Evolutionary conservation across 345 rosid genomes (phyloP).

Genomic region (Arabidopsis suecica): DNA sequence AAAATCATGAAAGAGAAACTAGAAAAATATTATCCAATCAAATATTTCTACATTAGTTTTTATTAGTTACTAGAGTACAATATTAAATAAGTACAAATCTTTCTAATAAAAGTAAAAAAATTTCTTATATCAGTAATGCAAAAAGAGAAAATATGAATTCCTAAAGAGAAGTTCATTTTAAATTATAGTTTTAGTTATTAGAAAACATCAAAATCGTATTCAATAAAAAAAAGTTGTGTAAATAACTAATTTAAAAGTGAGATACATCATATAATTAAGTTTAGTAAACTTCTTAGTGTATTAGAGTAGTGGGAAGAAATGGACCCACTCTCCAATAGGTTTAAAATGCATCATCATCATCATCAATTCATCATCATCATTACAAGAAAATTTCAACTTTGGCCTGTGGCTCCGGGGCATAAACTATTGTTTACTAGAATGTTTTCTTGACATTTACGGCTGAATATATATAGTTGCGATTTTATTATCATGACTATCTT

Average conservation of each 20-base stretch:
- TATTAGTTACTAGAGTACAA: not conserved
- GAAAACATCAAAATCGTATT: not conserved
- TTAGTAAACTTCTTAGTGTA: conserved; percentile 25
- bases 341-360: conserved; percentile 34
- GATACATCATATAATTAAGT: conserved; percentile 12
- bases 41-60: not conserved
- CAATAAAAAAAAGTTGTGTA: not conserved
- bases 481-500: conserved; percentile 40
- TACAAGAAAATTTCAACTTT: conserved; percentile 35
- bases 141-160: not conserved
- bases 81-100: not conserved
- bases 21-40: conserved; percentile 17
- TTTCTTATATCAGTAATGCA: not conserved
- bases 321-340: conserved; percentile 48
- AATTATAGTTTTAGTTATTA: not conserved
- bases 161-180: not conserved
- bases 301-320: conserved; percentile 38
- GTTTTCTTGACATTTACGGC: conserved; percentile 37
- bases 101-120: not conserved
- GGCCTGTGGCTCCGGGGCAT: conserved; percentile 40
- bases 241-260: not conserved
- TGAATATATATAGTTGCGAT: conserved; percentile 33
- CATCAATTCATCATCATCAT: conserved; percentile 24
- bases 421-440: conserved; percentile 39
- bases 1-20: conserved; percentile 2